Conservation (phyloP, 441 rosid species). For the Metrosideros polymorpha region DNA sequence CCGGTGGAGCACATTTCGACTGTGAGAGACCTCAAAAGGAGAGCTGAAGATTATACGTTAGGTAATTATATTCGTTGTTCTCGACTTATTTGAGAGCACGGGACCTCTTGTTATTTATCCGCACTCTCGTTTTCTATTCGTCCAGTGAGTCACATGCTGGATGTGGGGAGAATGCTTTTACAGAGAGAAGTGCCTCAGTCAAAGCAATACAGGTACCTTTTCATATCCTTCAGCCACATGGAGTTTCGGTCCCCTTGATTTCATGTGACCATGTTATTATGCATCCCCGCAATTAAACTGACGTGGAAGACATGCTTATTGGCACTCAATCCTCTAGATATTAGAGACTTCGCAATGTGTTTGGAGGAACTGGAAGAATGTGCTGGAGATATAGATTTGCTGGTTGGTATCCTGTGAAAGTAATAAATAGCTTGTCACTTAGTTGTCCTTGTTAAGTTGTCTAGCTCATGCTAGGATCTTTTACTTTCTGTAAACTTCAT, state of each 20-base stretch:
- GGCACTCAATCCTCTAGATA: background rate
- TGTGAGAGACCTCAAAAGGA: constrained; percentile 48
- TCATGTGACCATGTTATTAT: background rate
- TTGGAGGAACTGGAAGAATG: background rate
- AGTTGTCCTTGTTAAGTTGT: background rate
- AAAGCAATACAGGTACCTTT: constrained; percentile 34
- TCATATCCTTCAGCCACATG: background rate
- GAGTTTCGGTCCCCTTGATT: background rate
- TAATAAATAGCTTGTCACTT: background rate
- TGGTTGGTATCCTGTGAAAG: background rate
- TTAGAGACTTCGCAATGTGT: background rate
- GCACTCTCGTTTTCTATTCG: background rate
- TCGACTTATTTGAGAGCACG: background rate
- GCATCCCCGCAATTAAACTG: background rate
- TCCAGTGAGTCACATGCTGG: constrained; percentile 68
- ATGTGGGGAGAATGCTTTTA: constrained; percentile 60
- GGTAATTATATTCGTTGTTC: background rate
- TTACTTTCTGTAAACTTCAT: background rate
- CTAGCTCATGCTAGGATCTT: background rate
- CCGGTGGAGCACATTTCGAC: constrained; percentile 74
- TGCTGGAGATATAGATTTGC: background rate
- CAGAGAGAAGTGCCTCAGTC: constrained; percentile 56
- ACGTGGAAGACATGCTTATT: background rate
- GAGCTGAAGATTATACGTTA: constrained; percentile 61
- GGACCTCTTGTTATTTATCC: background rate